Base-by-base conservation (phyloP, 768 basidiomycete species). In the Floccularia luteovirens region DNA sequence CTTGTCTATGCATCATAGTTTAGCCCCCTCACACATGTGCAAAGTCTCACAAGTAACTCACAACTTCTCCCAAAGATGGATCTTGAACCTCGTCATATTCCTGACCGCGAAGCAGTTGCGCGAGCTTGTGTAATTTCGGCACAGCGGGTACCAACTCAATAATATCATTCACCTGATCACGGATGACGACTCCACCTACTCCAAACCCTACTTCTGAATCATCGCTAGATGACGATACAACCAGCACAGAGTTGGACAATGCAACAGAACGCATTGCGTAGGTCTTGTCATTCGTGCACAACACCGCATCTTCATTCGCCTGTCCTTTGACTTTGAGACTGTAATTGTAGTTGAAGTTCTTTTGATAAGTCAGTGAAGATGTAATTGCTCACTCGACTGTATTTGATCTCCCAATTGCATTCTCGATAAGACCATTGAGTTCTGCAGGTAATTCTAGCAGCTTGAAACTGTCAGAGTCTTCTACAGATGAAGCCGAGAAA, bases 211-310 rank as follows among this genome's bases (percentile, higher is more conserved):
- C 42, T 21, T 57, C 48, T 20, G 51, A 40, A 50, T 63, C 61
- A 27, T 62, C 54, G 2, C 68, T 62, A 13, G 78, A 62, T 13
- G 78, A 64, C 2, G 79, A 79, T 44, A 86, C 68, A 31, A 97
- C 74, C 10, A 92, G 66, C 24, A 93, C 62, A 0, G 90, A 82
- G 58, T 98, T 98, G 13, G 92, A 96, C 34, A 96, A 66, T 6
- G 73, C 71, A n/a, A 98, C 82, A 0, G 91, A 85, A 41, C 93
- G 81, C 20, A 98, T 63, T 2, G 74, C 54, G 55, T 84, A 99
- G 0, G 94, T 98, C 55, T 75, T 79, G 42, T 81, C 70, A 0
- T 67, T 49, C 0, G 92, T 94, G 57, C 94, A 97, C 6, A 94
- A 63, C 0, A 96, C 91, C 0, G 93, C 94, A 50, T 93, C 85